Conservation (phyloP, 2,329 filamentous ascomycete species). For the Aspergillus sp. region DNA sequence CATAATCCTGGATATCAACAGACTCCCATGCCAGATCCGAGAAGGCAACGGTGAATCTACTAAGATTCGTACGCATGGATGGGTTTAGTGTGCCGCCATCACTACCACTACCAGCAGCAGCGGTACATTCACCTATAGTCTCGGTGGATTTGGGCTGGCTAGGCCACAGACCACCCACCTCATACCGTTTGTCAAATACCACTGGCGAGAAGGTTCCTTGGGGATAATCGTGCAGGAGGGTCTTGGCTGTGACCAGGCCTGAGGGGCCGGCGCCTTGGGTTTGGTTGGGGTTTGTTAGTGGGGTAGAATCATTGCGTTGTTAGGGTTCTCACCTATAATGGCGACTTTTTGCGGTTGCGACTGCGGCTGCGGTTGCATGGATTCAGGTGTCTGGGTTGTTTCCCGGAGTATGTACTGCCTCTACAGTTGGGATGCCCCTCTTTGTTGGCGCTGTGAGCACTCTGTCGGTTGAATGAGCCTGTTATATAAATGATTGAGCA, state of each 20-base stretch:
- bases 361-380: neutral
- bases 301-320: neutral
- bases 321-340: slow-evolving; percentile 39
- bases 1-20: neutral
- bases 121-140: too few species aligned
- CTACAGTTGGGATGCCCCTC: neutral
- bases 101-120: neutral
- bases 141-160: slow-evolving; percentile 21
- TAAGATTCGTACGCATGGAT: slow-evolving; percentile 56
- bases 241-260: slow-evolving; percentile 64
- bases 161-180: slow-evolving; percentile 74
- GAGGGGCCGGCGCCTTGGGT: slow-evolving; percentile 58
- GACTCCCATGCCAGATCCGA: slow-evolving; percentile 61
- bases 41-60: slow-evolving; percentile 58
- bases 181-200: slow-evolving; percentile 58
- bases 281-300: slow-evolving; percentile 4
- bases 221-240: slow-evolving; percentile 54
- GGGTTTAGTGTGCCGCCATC: slow-evolving; percentile 45
- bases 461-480: neutral
- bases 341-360: slow-evolving; percentile 41
- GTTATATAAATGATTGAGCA: neutral
- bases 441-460: neutral
- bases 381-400: slow-evolving; percentile 1
- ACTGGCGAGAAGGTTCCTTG: slow-evolving; percentile 55
- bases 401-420: neutral